Evolutionary conservation across 306 rosid species (phyloP).

Genomic region (Vigna radiata): DNA sequence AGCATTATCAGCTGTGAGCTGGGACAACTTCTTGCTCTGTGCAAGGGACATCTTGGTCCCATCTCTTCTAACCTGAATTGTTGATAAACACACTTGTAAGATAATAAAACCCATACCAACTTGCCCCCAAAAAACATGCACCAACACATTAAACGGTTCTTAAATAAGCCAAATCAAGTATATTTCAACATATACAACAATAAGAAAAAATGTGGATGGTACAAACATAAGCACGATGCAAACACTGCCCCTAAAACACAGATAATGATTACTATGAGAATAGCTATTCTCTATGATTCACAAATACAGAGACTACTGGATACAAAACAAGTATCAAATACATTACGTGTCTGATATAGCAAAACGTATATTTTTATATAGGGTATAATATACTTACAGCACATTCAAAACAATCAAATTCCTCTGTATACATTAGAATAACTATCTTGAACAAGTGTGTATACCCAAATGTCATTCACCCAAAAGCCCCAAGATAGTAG

Average conservation of each 20-base stretch:
- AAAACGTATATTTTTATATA: too few relatives aligned
- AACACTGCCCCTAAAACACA: slow-evolving; percentile 19
- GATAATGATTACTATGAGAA: neutral
- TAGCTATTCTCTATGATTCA: neutral
- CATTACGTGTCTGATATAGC: neutral
- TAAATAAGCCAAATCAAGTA: slow-evolving; percentile 20
- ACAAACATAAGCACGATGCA: neutral
- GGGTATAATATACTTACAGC: neutral
- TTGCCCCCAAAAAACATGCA: slow-evolving; percentile 13
- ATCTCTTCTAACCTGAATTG: slow-evolving; percentile 79
- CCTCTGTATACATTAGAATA: too few relatives aligned
- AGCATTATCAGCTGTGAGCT: slow-evolving; percentile 94
- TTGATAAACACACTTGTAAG: slow-evolving; percentile 35
- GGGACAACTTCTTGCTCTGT: slow-evolving; percentile 93
- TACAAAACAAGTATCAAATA: too few relatives aligned
- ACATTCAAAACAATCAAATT: too few relatives aligned
- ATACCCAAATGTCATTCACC: slow-evolving; percentile 15
- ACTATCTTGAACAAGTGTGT: neutral
- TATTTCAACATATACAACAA: slow-evolving; percentile 26
- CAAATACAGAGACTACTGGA: neutral
- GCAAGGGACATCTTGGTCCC: slow-evolving; percentile 98
- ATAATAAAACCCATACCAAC: slow-evolving; percentile 26
- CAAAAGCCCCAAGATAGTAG: slow-evolving; percentile 32
- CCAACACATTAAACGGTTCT: slow-evolving; percentile 13
- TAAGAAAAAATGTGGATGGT: neutral